Evolutionary conservation across 257 asterid species (phyloP), one percentile per base, ranked within the genome.

Genomic region (Scutellaria galericulata): DNA sequence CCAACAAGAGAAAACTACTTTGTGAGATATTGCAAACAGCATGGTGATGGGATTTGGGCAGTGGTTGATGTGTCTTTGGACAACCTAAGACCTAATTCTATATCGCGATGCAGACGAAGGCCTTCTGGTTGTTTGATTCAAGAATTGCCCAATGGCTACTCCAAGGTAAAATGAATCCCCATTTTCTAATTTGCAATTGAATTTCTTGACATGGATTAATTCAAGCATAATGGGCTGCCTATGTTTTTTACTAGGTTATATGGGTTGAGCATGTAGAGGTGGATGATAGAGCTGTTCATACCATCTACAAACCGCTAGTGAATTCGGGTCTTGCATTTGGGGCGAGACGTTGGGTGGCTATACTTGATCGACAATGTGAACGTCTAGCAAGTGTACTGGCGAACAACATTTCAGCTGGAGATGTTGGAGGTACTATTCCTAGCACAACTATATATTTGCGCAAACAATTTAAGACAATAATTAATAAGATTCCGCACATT

Each of bases 41-140:
- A 90, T 60, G 18, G 77, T 0, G 95, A 90, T 13, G 96, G 95
- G 11, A 80, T 73, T 3, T 90, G 96, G 96, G 96, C 92, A 1
- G 93, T 90, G 1, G 96, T 86, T 1, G 96, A 90, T 65, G 95
- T 90, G 64, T 90, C 96, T 2, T 77, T 90, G 66, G 96, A 90
- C 77, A 88, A 77, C 71, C 55, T 90, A 12, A 78, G 86, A 13
- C 91, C 91, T 7, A 37, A 79, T 65, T 76, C 96, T 10, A 50
- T 85, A 0, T 84, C 93, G 0, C 83, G 83, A 10, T 85, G 89
- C 47, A 75, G 96, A 15, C 62, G 95, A 37, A 83, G 95, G 69
- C 92, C 95, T 0, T 90, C 96, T 14, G 96, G 96, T 15, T 90
- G 96, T 81, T 56, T 88, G 65, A 90, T 90, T 61, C 93, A 90